Evolutionary conservation across 139 green algal genomes (phyloP).

Genomic region (Coelastrella sp.): DNA sequence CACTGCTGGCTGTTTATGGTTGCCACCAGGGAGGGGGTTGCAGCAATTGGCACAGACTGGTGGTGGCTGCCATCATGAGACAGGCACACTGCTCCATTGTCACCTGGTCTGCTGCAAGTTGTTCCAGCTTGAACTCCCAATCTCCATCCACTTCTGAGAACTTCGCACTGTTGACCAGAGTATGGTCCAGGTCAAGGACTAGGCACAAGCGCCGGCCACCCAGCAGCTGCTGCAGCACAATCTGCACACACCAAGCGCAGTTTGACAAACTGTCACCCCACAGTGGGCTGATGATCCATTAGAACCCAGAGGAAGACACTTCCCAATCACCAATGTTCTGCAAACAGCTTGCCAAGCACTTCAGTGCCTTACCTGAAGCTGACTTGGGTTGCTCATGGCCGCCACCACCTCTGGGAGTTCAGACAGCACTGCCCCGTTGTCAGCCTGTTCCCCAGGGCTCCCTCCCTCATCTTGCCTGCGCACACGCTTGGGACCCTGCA

Average conservation of each 20-base stretch:
- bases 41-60: no score
- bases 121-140: conserved; percentile 50
- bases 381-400: conserved; percentile 22
- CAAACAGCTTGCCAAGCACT: conserved; percentile 90
- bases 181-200: conserved; percentile 96
- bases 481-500: conserved; percentile 23
- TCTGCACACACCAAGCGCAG: background rate
- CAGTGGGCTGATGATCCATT: background rate
- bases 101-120: conserved; percentile 38
- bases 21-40: no score
- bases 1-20: no score
- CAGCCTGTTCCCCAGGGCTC: background rate
- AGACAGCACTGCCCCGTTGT: background rate
- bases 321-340: conserved; percentile 63
- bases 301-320: background rate
- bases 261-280: background rate
- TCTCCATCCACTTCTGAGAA: conserved; percentile 58
- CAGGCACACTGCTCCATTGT: background rate
- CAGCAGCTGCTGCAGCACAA: conserved; percentile 43
- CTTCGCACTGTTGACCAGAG: conserved; percentile 84
- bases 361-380: conserved; percentile 18
- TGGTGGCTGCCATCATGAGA: no score
- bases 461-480: background rate
- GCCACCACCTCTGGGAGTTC: conserved; percentile 30
- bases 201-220: conserved; percentile 61